These are phyloP conservation scores for Calonectria naviculata DNA, from an alignment of 2,329 filamentous ascomycete genomes.

Conservation along the genomic window DNA sequence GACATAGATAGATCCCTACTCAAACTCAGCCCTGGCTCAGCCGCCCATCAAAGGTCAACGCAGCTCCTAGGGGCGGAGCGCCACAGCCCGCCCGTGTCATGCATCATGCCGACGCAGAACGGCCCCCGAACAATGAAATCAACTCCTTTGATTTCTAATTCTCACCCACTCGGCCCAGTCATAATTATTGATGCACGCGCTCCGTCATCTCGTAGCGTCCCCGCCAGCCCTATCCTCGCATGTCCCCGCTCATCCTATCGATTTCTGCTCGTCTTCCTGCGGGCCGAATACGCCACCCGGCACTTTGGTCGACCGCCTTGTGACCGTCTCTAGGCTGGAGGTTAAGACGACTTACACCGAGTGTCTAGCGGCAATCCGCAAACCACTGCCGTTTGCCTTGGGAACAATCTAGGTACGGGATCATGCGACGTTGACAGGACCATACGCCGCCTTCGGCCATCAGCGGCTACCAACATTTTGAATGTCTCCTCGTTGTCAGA, in stretches of 20 bases:
- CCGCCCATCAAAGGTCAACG: neutral
- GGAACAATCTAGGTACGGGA: neutral
- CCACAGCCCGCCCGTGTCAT: neutral
- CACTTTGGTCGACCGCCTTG: constrained; percentile 12
- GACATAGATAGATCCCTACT: neutral
- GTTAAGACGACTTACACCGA: constrained; percentile 14
- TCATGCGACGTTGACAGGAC: neutral
- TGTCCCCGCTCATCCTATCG: constrained; percentile 12
- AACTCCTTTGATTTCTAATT: neutral
- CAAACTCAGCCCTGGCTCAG: constrained; percentile 18
- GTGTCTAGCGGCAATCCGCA: neutral
- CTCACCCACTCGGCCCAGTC: neutral
- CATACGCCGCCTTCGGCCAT: neutral
- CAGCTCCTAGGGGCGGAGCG: neutral
- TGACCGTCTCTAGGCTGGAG: constrained; percentile 9
- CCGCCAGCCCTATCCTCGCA: neutral
- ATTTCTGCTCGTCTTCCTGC: constrained; percentile 11
- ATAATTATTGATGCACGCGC: neutral
- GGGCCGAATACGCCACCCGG: constrained; percentile 27
- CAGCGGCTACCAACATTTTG: neutral
- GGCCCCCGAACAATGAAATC: constrained; percentile 6
- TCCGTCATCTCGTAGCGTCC: constrained; percentile 16
- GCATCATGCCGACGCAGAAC: neutral
- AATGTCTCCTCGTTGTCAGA: neutral
- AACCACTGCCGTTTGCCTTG: neutral